A percentile compares a stretch with the other conserved stretches of the same genome.
Evolutionary conservation across 1,139 yeast species (phyloP).

Genomic region (Magnusiomyces tetraspermus): DNA sequence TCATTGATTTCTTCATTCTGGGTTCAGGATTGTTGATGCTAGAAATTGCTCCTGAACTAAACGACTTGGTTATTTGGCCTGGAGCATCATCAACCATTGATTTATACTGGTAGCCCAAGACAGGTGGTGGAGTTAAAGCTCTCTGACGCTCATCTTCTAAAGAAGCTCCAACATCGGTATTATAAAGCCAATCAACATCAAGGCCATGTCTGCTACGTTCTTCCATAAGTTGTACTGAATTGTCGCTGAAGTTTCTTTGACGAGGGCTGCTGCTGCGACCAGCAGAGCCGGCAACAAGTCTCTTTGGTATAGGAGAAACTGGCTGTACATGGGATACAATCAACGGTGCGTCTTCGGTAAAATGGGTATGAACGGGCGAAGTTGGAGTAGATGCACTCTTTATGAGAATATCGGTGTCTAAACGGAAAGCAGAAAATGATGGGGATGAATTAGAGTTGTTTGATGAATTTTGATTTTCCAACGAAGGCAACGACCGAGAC

Average conservation of each 20-base stretch:
- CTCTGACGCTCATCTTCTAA: too few species aligned
- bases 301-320: constrained; percentile 1
- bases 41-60: not conserved
- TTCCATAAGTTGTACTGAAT: not conserved
- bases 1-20: not conserved
- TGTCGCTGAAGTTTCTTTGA: not conserved
- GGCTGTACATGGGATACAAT: constrained; percentile 5
- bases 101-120: not conserved
- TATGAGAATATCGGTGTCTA: not conserved
- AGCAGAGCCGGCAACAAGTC: not conserved
- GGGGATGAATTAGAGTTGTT: not conserved
- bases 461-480: not conserved
- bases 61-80: not conserved
- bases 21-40: not conserved
- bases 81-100: not conserved
- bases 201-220: not conserved
- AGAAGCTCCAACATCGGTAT: not conserved
- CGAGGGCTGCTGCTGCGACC: too few species aligned
- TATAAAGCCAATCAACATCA: not conserved
- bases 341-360: not conserved
- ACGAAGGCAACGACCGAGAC: not conserved
- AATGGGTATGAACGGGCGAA: not conserved
- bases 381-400: not conserved
- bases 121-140: not conserved
- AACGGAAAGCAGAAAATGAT: not conserved